Evolutionary conservation across 257 asterid genomes (phyloP), one percentile per base, ranked within the genome.

Genomic region (Hygrophila difformis): DNA sequence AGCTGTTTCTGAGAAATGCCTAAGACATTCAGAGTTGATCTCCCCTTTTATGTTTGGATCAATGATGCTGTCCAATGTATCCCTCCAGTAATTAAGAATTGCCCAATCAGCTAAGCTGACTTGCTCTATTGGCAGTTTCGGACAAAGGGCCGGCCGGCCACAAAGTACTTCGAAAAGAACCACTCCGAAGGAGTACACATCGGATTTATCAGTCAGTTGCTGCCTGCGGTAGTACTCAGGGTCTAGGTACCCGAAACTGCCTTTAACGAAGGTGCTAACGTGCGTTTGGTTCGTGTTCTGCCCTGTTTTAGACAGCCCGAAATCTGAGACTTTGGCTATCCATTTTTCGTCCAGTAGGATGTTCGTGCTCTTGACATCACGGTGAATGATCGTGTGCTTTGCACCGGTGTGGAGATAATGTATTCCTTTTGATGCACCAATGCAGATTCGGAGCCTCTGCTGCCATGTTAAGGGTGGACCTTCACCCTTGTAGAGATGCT

Each of bases 391-490:
- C 0, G 74, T 73, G 44, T 78, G 45, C 65, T 69, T 74, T 29
- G 95, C 91, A 4, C 95, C 93, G 0, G 95, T 85, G 75, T 85
- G 95, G 14, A 85, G 93, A 26, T 85, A 85, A 53, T 85, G 95
- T 18, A 85, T 75, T 12, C 96, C 93, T 47, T 76, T 64, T 0
- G 94, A 72, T 7, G 94, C 77, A 26, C 94, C 94, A 15, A 85
- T 70, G 77, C 87, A 78, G 3, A 85, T 85, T 5, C 75, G 78
- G 21, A 85, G 35, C 23, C 94, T 67, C 31, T 74, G 84, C 23
- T 26, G 62, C 96, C 96, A 87, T 3, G 63, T 45, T 21, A 87
- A 47, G 1, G 62, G 52, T 2, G 70, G 50, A 13, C 41, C 47
- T 1, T 45, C 23, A 46, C 21, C 40, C 14, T 69, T 56, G 56